Evolutionary conservation across 495 filamentous ascomycete species (phyloP).

Genomic region (Penicillium samsonianum): DNA sequence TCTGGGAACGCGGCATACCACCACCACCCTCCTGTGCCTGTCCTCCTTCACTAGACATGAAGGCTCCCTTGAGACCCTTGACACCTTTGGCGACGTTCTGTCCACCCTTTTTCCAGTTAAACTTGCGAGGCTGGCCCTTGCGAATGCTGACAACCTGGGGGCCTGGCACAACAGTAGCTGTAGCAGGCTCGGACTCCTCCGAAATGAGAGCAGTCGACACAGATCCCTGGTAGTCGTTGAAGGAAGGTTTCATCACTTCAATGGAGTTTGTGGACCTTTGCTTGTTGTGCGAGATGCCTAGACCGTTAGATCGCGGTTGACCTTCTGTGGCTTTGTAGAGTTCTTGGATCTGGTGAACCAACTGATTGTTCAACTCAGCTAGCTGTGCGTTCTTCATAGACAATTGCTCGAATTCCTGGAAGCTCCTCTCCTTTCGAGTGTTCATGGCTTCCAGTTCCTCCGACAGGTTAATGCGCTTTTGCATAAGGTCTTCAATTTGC

Average conservation of each 20-base stretch:
- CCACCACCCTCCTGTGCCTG: constrained; percentile 36
- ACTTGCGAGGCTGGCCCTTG: constrained; percentile 90
- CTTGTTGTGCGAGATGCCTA: constrained; percentile 80
- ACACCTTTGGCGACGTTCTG: constrained; percentile 92
- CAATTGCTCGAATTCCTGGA: constrained; percentile 93
- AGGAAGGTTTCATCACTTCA: constrained; percentile 53
- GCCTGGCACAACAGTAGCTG: constrained; percentile 69
- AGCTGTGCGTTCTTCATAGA: constrained; percentile 92
- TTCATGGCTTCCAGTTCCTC: constrained; percentile 80
- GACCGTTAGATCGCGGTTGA: constrained; percentile 62
- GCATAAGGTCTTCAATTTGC: constrained; percentile 80
- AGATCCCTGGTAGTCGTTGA: constrained; percentile 50
- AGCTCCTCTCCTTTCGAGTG: constrained; percentile 82
- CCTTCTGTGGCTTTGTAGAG: constrained; percentile 79
- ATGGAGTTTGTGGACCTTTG: constrained; percentile 70
- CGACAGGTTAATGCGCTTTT: constrained; percentile 74
- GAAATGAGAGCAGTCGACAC: constrained; percentile 59
- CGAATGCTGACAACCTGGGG: constrained; percentile 91
- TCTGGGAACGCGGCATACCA: constrained; percentile 48
- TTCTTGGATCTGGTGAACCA: constrained; percentile 91
- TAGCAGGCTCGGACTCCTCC: constrained; percentile 66
- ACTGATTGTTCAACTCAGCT: constrained; percentile 88
- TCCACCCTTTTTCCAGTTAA: constrained; percentile 97
- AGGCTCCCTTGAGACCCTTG: constrained; percentile 87
- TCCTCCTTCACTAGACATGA: constrained; percentile 54